Conservation (phyloP, 1,139 yeast species). For the Geotrichum histeridarum region DNA sequence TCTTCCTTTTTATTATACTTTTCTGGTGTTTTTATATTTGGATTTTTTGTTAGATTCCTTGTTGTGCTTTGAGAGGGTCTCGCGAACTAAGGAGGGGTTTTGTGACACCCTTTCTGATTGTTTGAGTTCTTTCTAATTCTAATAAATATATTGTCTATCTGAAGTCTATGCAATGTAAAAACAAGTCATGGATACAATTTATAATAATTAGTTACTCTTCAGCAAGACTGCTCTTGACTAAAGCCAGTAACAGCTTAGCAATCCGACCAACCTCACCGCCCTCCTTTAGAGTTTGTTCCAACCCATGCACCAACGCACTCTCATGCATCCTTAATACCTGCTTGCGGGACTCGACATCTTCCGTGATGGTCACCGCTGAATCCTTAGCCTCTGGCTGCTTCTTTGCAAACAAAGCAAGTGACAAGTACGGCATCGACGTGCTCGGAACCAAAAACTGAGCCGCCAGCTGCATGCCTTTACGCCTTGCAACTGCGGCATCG, state of each 20-base stretch:
- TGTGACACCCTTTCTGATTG: background rate
- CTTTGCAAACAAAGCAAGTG: conserved; percentile 12
- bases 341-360: conserved; percentile 61
- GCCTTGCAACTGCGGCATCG: background rate
- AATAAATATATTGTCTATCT: background rate
- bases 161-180: too few species aligned
- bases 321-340: conserved; percentile 51
- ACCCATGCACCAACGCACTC: conserved; percentile 48
- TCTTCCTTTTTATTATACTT: too few species aligned
- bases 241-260: conserved; percentile 39
- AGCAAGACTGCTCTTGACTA: conserved; percentile 7
- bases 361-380: conserved; percentile 40
- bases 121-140: background rate
- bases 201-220: background rate
- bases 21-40: too few species aligned
- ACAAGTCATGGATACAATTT: background rate
- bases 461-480: background rate
- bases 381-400: background rate
- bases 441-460: conserved; percentile 14
- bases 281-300: conserved; percentile 53
- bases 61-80: too few species aligned
- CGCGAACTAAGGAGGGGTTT: too few species aligned
- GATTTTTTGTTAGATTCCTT: too few species aligned
- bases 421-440: conserved; percentile 17
- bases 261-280: conserved; percentile 71